Evolutionary conservation across 1,139 yeast genomes (phyloP), one percentile per base, ranked within the genome.

Genomic region (Petasospora fabianii): DNA sequence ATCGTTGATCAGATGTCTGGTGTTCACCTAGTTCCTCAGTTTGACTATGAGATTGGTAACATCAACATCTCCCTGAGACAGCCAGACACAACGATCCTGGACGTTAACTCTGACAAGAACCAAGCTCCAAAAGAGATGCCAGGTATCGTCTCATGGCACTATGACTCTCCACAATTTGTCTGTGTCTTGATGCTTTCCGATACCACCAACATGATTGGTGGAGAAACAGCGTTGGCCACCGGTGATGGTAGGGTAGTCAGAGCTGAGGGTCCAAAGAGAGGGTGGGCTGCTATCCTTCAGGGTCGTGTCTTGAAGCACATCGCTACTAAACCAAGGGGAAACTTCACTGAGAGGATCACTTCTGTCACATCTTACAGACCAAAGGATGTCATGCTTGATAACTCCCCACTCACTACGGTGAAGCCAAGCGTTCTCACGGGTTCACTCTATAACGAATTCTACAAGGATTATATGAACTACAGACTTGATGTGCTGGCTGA

Each of bases 101-200:
- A 27, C n/a, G n/a, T n/a, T 12, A 35, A n/a, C n/a, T n/a, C 28
- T 10, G 14, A 12, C 9, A 39, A 29, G 5, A 37, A 27, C 7
- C 42, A 36, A 26, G 16, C 10, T 14, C 62, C 62, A 13, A 59
- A 56, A 7, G 68, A 69, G 22, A 64, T 72, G 35, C 76, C 76
- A 16, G 78, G 76, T 30, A 65, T 74, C 34, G 78, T 74, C 21
- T 73, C 74, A 19, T 77, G 82, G 83, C 82, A 77, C 60, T 56
- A 64, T 39, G 83, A 77, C 55, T 69, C 77, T 27, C 75, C 74
- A 41, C 82, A 81, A 10, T 74, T 74, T 56, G 82, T 77, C n/a
- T 76, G 81, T 58, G 82, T 77, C 15, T 62, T 77, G 39, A 77
- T 77, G 83, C 55, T 77, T 29, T 69, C 77, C 30, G 80, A 75